Conservation (phyloP, 768 basidiomycete species). For the Tricholomella constricta region DNA sequence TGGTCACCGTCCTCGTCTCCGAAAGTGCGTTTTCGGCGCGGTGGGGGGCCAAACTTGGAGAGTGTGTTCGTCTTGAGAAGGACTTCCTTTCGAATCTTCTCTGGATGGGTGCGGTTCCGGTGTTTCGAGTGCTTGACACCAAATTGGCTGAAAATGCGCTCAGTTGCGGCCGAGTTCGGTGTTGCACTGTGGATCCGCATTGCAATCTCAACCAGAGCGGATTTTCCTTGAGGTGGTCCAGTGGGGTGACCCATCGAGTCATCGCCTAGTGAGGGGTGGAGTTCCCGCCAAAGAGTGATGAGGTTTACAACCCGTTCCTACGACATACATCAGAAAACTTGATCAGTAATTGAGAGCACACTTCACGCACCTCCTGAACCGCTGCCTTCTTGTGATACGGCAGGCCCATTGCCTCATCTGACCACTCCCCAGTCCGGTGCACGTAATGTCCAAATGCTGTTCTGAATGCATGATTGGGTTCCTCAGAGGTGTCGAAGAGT, state of each 20-base stretch:
- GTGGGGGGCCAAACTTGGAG: not conserved
- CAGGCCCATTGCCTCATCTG: conserved; percentile 16
- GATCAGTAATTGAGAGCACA: not conserved
- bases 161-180: conserved; percentile 27
- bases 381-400: not conserved
- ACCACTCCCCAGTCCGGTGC: conserved; percentile 7
- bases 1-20: not conserved
- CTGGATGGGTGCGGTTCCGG: not conserved
- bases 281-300: conserved; percentile 10
- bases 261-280: not conserved
- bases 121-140: conserved; percentile 28
- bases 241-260: not conserved
- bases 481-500: not conserved
- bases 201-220: conserved; percentile 19
- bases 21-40: not conserved
- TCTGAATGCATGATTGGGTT: conserved; percentile 8
- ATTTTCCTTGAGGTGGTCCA: conserved; percentile 5
- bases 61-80: not conserved
- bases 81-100: not conserved
- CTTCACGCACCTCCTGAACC: conserved; percentile 10
- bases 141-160: conserved; percentile 27
- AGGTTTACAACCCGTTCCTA: conserved; percentile 10
- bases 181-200: conserved; percentile 23
- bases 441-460: conserved; percentile 13
- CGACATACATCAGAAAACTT: not conserved